These are phyloP conservation scores for Monosiga brevicollis DNA, from an alignment of 78 protist species.

Conservation along the genomic window DNA sequence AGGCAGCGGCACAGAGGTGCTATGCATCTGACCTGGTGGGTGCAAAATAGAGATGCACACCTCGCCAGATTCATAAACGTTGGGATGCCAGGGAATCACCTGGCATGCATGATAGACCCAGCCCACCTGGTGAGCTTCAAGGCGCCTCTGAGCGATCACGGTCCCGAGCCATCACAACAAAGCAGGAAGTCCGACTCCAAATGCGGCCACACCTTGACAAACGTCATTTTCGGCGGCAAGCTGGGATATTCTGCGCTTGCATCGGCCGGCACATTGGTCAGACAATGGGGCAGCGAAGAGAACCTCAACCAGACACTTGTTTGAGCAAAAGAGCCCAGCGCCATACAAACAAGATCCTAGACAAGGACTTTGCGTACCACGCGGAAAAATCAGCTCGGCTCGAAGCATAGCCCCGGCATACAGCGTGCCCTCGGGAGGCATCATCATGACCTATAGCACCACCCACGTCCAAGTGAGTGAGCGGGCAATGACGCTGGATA, in stretches of 20 bases:
- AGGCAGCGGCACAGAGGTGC: too few species aligned
- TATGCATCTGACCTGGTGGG: too few species aligned
- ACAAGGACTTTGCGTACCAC: background rate
- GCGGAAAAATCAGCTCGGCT: background rate
- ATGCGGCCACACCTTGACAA: slow-evolving; percentile 11
- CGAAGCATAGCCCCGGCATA: background rate
- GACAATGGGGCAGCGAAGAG: background rate
- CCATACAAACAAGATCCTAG: too few species aligned
- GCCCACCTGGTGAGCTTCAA: background rate
- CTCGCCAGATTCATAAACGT: slow-evolving; percentile 65
- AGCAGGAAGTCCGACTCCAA: background rate
- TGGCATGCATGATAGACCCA: background rate
- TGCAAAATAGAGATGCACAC: slow-evolving; percentile 95
- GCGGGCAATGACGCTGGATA: slow-evolving; percentile 39
- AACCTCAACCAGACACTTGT: background rate
- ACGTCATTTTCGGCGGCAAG: slow-evolving; percentile 80
- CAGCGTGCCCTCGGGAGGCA: background rate
- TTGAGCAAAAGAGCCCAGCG: background rate
- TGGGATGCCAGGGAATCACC: background rate
- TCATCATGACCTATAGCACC: background rate
- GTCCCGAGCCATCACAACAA: background rate
- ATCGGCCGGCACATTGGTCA: background rate
- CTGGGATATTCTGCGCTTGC: slow-evolving; percentile 50
- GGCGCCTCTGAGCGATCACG: background rate
- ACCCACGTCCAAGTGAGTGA: background rate